Percentiles rank a stretch among this genome's conserved stretches.
Evolutionary conservation across 208 protist genomes (phyloP).

Genomic region (Acanthamoeba sp.): DNA sequence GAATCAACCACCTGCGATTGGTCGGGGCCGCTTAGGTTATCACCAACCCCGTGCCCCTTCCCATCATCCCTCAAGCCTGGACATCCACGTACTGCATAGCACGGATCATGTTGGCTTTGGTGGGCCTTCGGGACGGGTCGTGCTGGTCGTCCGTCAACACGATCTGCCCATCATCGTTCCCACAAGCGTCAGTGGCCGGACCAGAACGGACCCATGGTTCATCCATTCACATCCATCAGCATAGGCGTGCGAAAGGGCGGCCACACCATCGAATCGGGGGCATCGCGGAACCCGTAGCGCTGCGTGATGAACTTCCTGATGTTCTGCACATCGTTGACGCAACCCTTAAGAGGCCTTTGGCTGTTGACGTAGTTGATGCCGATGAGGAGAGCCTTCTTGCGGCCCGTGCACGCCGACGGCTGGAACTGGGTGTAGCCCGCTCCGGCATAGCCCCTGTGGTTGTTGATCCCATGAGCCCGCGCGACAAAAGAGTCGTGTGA

Average conservation of each 20-base stretch:
- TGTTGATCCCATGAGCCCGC: too few relatives aligned
- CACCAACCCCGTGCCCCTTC: too few relatives aligned
- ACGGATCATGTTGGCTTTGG: slow-evolving; percentile 71
- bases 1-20: slow-evolving; percentile 71
- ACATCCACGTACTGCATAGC: slow-evolving; percentile 1
- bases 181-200: slow-evolving; percentile 12
- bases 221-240: too few relatives aligned
- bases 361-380: slow-evolving; percentile 70
- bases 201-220: too few relatives aligned
- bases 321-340: slow-evolving; percentile 74
- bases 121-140: not conserved
- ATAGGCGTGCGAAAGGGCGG: too few relatives aligned
- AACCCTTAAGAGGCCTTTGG: not conserved
- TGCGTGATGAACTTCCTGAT: slow-evolving; percentile 73
- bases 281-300: slow-evolving; percentile 3
- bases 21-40: too few relatives aligned
- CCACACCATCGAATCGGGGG: slow-evolving; percentile 45
- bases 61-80: too few relatives aligned
- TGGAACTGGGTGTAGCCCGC: slow-evolving; percentile 49
- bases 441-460: not conserved
- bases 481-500: not conserved
- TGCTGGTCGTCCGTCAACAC: slow-evolving; percentile 69
- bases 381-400: slow-evolving; percentile 78
- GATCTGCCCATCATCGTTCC: not conserved
- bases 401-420: slow-evolving; percentile 52